phyloP scores from a whole-genome alignment of 2,329 filamentous ascomycete species.

The Basipetospora chlamydospora region DNA sequence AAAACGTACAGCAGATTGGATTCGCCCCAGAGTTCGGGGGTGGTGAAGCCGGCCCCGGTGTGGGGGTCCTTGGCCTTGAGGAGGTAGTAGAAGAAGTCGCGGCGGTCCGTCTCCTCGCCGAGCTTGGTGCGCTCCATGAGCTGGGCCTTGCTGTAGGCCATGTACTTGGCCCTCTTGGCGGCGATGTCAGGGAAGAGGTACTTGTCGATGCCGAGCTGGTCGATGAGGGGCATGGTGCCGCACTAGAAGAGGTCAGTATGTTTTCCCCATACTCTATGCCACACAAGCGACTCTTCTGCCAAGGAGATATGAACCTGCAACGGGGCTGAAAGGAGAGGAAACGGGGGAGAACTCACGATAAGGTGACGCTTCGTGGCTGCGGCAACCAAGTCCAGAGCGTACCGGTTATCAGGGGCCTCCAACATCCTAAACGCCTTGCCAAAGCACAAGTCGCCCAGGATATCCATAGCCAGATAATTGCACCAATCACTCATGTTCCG shows the following conservation, averaged over 20 bases:
- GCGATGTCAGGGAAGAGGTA: conserved; percentile 54
- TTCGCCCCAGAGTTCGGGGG: conserved; percentile 54
- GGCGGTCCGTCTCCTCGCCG: conserved; percentile 50
- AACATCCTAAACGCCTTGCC: conserved; percentile 50
- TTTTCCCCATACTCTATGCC: too few species aligned
- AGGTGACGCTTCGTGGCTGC: conserved; percentile 54
- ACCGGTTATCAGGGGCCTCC: conserved; percentile 43
- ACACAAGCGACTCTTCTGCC: too few species aligned
- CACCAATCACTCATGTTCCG: conserved; percentile 51
- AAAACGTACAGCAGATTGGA: conserved; percentile 46
- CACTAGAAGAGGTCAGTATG: conserved; percentile 29
- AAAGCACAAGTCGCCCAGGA: conserved; percentile 45
- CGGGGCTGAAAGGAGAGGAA: not conserved
- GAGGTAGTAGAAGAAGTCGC: conserved; percentile 65
- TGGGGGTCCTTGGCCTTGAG: conserved; percentile 58
- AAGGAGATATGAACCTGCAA: too few species aligned
- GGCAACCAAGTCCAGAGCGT: conserved; percentile 52
- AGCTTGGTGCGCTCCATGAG: conserved; percentile 51
- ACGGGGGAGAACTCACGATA: conserved; percentile 36
- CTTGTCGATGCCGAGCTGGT: conserved; percentile 51
- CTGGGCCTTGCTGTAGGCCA: conserved; percentile 55
- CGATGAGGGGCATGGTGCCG: conserved; percentile 55
- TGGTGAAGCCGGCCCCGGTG: conserved; percentile 51
- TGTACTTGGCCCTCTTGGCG: conserved; percentile 52
- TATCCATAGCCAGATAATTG: conserved; percentile 48